Evolutionary conservation across 73 alveolate genomes (phyloP).

Genomic region (Tetrahymena borealis): DNA sequence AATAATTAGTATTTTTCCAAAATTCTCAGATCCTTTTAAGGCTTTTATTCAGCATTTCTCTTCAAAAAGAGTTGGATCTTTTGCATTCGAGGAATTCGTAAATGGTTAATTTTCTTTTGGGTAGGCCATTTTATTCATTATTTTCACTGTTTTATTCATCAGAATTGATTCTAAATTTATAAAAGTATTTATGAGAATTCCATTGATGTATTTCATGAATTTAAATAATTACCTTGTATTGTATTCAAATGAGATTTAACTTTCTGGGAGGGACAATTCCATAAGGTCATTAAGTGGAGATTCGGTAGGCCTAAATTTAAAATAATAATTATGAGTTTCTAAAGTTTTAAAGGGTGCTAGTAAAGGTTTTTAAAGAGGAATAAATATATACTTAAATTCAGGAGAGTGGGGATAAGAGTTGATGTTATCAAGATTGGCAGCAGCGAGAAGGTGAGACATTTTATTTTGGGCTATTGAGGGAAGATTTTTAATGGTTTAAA

Average conservation of each 20-base stretch:
- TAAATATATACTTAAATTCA: neutral
- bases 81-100: neutral
- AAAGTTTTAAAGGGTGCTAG: too few relatives aligned
- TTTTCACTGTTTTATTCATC: neutral
- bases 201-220: too few relatives aligned
- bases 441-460: neutral
- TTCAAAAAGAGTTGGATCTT: neutral
- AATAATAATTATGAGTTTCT: neutral
- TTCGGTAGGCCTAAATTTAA: neutral
- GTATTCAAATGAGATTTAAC: neutral
- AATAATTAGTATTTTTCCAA: too few relatives aligned
- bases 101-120: neutral
- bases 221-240: neutral
- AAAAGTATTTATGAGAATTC: too few relatives aligned
- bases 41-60: too few relatives aligned
- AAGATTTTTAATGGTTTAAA: neutral
- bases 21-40: too few relatives aligned
- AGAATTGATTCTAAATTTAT: neutral
- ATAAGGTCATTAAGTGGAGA: neutral
- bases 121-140: neutral
- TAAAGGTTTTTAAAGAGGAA: neutral
- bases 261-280: neutral
- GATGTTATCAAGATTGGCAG: neutral
- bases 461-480: neutral
- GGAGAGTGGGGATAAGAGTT: constrained; percentile 2